Evolutionary conservation across 106 monocot species (phyloP), one percentile per base, ranked within the genome.

Genomic region (Platanthera guangdongensis): DNA sequence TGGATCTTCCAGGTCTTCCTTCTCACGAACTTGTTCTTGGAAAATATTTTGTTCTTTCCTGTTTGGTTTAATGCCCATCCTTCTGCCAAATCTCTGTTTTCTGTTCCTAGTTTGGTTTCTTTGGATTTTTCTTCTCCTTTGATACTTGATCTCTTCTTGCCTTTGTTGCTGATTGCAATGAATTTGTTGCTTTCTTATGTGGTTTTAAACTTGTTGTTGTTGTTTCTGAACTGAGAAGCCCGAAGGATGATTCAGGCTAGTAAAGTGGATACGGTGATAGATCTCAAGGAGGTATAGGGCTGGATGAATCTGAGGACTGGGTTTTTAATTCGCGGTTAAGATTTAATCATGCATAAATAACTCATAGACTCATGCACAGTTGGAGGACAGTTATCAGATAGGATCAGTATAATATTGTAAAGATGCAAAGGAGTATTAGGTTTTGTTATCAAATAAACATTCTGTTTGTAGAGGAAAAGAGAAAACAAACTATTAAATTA

Each of bases 1-100:
- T 95, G 95, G 95, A 95, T 95, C 85, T 95, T 95, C 81, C 95
- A 95, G 95, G 92, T 92, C 1, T 75, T 45, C n/a, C 14, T 75
- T 46, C 5, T 4, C 39, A 28, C 16, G n/a, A n/a, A 7, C 19
- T 72, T 12, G 47, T 70, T 49, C 7, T 52, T 25, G 45, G 18
- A 5, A 9, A 55, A 16, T 48, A 15, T 64, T 76, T 76, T 67
- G 52, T 16, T 51, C 10, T 28, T 51, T 55, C 11, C 8, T 19
- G 39, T 32, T 70, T 71, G 13, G 12, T 39, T 69, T 68, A 15
- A 39, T 69, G 30, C 55, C 19, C 57, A 13, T 55, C 7, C 55
- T 18, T 51, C 11, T 72, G 0, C 45, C 51, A 50, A 50, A 51
- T 21, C 51, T 19, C 15, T 72, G 47, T 70, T 70, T 51, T 72